Percentiles rank a stretch among this genome's conserved stretches.
Evolutionary conservation across 1,284 basidiomycete species (phyloP).

Genomic region (Sanghuangporus baumii): DNA sequence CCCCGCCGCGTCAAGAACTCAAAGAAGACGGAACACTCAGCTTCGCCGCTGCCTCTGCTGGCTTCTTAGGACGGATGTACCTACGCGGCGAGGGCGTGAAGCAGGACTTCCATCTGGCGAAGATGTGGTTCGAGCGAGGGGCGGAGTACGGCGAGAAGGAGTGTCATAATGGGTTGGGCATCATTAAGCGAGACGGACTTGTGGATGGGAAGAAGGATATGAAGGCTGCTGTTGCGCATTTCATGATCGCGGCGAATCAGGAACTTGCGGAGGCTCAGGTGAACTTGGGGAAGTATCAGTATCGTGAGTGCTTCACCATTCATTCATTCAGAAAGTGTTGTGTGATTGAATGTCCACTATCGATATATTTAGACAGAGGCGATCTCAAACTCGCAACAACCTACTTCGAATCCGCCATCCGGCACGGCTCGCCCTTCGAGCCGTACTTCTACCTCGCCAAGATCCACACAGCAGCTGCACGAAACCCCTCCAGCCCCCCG

Average conservation of each 20-base stretch:
- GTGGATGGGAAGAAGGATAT: slow-evolving; percentile 60
- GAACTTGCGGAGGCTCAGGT: slow-evolving; percentile 90
- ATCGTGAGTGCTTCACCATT: slow-evolving; percentile 44
- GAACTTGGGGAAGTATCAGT: slow-evolving; percentile 82
- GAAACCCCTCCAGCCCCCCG: slow-evolving; percentile 34
- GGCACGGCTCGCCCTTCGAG: slow-evolving; percentile 85
- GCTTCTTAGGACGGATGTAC: slow-evolving; percentile 89
- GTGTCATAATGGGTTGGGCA: slow-evolving; percentile 83
- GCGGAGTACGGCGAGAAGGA: slow-evolving; percentile 80
- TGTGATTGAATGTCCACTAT: background rate
- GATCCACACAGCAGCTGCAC: slow-evolving; percentile 62
- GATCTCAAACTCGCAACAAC: slow-evolving; percentile 59
- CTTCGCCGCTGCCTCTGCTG: slow-evolving; percentile 75
- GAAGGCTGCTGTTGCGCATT: slow-evolving; percentile 65
- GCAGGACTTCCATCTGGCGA: slow-evolving; percentile 71
- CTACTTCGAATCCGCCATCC: slow-evolving; percentile 78
- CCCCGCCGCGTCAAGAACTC: slow-evolving; percentile 36
- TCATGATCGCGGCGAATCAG: slow-evolving; percentile 75
- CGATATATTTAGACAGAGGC: slow-evolving; percentile 44
- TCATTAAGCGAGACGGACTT: slow-evolving; percentile 89
- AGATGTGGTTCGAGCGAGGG: slow-evolving; percentile 93
- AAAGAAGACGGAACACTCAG: slow-evolving; percentile 54
- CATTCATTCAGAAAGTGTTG: slow-evolving; percentile 2
- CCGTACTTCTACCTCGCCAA: slow-evolving; percentile 88
- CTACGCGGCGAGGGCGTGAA: slow-evolving; percentile 90